phyloP scores from a whole-genome alignment of 805 yeast genomes.

The Metschnikowia amazonensis region DNA sequence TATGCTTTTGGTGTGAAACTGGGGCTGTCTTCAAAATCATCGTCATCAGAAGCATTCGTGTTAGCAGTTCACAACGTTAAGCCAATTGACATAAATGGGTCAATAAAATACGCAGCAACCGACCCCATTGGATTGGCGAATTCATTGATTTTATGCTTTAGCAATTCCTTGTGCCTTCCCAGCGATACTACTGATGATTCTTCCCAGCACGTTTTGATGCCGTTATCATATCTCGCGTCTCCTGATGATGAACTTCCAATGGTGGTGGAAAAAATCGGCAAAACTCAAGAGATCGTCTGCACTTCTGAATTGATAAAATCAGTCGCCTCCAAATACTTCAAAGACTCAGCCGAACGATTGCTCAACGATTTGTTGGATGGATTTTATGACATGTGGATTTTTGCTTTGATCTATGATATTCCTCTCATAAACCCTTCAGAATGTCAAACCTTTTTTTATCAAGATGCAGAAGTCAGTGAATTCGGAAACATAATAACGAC shows the following conservation, averaged over 20 bases:
- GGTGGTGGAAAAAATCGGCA: conserved; percentile 45
- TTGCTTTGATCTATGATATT: conserved; percentile 12
- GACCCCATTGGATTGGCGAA: conserved; percentile 57
- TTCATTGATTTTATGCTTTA: conserved; percentile 44
- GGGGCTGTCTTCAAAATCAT: conserved; percentile 1
- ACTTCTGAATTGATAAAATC: background rate
- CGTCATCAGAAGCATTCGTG: conserved; percentile 29
- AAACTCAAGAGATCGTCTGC: background rate
- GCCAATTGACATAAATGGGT: conserved; percentile 19
- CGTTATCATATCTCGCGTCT: conserved; percentile 48
- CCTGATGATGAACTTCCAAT: conserved; percentile 51
- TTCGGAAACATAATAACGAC: background rate
- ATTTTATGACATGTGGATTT: conserved; percentile 16
- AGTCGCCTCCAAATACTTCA: conserved; percentile 2
- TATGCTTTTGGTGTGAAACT: background rate
- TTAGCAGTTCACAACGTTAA: conserved; percentile 52
- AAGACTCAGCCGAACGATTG: conserved; percentile 6
- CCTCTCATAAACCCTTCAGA: conserved; percentile 4
- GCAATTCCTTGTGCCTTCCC: conserved; percentile 44
- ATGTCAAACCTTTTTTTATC: conserved; percentile 5
- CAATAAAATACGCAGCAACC: conserved; percentile 38
- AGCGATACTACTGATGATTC: conserved; percentile 12
- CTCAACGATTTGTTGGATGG: conserved; percentile 13
- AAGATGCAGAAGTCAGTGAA: conserved; percentile 5
- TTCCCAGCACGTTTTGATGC: conserved; percentile 32